These are phyloP conservation scores for Nymphaea thermarum DNA, from an alignment of 164 flowering plant species.

Conservation along the genomic window DNA sequence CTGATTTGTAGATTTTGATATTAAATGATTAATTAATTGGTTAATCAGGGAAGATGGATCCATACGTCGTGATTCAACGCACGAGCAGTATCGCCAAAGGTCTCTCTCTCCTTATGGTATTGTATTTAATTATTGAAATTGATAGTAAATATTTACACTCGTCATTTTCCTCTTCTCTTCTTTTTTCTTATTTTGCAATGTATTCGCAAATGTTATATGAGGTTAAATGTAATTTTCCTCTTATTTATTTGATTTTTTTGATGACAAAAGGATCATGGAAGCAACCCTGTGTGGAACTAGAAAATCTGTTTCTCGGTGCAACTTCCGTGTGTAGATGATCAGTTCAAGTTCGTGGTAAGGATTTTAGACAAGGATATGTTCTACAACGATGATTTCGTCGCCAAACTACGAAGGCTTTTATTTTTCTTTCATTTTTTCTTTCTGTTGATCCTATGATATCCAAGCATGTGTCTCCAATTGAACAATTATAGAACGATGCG, in stretches of 20 bases:
- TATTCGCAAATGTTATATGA: not conserved
- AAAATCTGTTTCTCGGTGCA: conserved; percentile 38
- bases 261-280: conserved; percentile 30
- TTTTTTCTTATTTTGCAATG: not conserved
- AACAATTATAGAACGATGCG: too few species aligned
- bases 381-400: conserved; percentile 56
- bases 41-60: conserved; percentile 37
- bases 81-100: conserved; percentile 50
- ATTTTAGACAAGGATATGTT: conserved; percentile 69
- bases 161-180: too few species aligned
- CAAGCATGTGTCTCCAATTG: too few species aligned
- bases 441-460: too few species aligned
- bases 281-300: conserved; percentile 51
- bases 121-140: not conserved
- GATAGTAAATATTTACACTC: too few species aligned
- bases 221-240: not conserved
- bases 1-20: not conserved
- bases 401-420: conserved; percentile 29
- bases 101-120: conserved; percentile 3
- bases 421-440: too few species aligned
- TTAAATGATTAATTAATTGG: not conserved
- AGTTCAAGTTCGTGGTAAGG: conserved; percentile 46
- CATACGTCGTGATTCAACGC: conserved; percentile 53
- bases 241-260: not conserved
- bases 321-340: conserved; percentile 35